Conservation (phyloP, 2,329 filamentous ascomycete genomes). For the Magnaporthiopsis poae region DNA sequence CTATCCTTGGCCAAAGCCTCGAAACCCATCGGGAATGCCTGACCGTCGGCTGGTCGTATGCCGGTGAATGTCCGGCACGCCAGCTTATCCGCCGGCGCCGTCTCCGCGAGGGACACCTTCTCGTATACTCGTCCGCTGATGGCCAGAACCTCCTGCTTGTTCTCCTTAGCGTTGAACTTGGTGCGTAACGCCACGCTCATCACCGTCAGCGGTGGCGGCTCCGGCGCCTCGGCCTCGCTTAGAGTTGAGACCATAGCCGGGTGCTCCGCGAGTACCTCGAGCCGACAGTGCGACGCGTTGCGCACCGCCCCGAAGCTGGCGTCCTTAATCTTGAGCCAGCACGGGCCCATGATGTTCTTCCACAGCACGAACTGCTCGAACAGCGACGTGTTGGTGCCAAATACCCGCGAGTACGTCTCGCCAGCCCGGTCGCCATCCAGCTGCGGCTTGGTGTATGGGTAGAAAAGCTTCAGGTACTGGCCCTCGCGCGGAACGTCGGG, state of each 20-base stretch:
- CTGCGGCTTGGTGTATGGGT: conserved; percentile 76
- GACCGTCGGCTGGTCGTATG: conserved; percentile 63
- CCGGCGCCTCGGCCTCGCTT: conserved; percentile 63
- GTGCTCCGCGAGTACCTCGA: conserved; percentile 73
- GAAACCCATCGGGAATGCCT: conserved; percentile 76
- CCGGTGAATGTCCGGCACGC: conserved; percentile 86
- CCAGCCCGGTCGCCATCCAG: conserved; percentile 64
- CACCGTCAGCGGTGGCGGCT: conserved; percentile 79
- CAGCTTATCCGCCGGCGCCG: conserved; percentile 77
- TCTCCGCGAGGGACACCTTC: conserved; percentile 76
- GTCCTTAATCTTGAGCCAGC: conserved; percentile 85
- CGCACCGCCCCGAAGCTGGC: conserved; percentile 75
- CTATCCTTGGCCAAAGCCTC: conserved; percentile 64
- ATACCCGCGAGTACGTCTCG: conserved; percentile 87
- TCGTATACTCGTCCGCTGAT: conserved; percentile 90
- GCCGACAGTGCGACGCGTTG: conserved; percentile 93
- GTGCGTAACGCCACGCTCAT: conserved; percentile 91
- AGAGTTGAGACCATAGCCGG: conserved; percentile 66
- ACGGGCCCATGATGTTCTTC: conserved; percentile 98
- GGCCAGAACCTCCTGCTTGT: conserved; percentile 90
- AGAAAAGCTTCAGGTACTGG: conserved; percentile 90
- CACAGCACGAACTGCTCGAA: conserved; percentile 98
- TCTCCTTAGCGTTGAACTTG: conserved; percentile 78
- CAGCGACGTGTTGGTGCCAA: conserved; percentile 82
- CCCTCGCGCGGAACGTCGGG: conserved; percentile 76